phyloP scores from a whole-genome alignment of 2,329 filamentous ascomycete genomes.

The Alternaria conjuncta region DNA sequence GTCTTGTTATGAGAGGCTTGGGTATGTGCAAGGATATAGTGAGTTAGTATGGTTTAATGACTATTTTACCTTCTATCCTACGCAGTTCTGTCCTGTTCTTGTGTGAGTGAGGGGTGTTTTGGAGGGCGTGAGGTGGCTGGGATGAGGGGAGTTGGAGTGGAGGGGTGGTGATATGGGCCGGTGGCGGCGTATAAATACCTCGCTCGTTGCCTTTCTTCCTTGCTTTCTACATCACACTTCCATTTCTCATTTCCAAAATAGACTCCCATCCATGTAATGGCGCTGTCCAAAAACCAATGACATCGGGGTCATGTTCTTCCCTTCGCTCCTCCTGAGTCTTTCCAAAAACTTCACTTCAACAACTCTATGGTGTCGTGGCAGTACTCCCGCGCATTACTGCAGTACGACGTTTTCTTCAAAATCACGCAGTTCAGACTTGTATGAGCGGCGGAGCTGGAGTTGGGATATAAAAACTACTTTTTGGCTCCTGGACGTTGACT shows the following conservation, averaged over 20 bases:
- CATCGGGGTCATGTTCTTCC: not conserved
- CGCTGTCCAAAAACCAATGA: not conserved
- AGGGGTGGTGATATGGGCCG: not conserved
- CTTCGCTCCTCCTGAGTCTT: not conserved
- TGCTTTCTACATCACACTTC: not conserved
- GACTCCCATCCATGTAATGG: too few relatives aligned
- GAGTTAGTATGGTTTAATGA: slow-evolving; percentile 4
- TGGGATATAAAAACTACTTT: not conserved
- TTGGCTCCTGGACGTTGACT: not conserved
- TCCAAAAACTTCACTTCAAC: not conserved
- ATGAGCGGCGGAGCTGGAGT: not conserved
- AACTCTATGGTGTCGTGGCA: not conserved
- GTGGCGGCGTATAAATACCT: not conserved
- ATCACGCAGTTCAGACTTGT: too few relatives aligned
- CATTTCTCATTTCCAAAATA: not conserved
- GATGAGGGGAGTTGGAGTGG: not conserved
- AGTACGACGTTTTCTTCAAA: not conserved
- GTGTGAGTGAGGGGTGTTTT: not conserved
- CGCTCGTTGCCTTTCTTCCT: not conserved
- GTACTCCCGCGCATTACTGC: not conserved
- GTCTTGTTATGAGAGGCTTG: not conserved
- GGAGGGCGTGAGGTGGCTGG: accelerated
- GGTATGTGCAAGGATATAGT: not conserved
- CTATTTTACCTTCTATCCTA: not conserved
- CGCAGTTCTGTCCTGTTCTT: too few relatives aligned